These are phyloP conservation scores for Choanephora cucurbitarum DNA, from an alignment of 371 early-diverging fungal species.

Conservation along the genomic window DNA sequence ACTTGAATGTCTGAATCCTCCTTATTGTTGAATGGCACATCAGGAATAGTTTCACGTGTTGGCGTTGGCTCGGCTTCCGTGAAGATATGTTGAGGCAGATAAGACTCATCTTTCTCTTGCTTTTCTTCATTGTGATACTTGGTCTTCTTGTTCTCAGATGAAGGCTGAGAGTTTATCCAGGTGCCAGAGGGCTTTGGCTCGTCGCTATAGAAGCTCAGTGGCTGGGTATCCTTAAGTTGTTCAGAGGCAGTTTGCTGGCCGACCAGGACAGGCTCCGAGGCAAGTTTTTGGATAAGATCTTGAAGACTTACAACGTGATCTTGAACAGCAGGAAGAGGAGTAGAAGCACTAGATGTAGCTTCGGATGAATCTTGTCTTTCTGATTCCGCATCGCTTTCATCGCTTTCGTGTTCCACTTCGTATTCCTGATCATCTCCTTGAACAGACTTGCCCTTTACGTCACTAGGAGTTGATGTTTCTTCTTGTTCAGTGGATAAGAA, in stretches of 20 bases:
- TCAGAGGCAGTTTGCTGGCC: slow-evolving; percentile 5
- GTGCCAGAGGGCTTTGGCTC: slow-evolving; percentile 19
- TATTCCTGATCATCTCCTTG: too few species aligned
- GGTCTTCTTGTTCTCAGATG: background rate
- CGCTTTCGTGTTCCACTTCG: background rate
- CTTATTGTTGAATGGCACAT: slow-evolving; percentile 8
- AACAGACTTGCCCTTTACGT: too few species aligned
- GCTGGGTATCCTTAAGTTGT: background rate
- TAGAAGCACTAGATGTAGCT: background rate
- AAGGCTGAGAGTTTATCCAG: slow-evolving; percentile 5
- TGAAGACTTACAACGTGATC: slow-evolving; percentile 23
- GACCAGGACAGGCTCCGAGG: slow-evolving; percentile 22
- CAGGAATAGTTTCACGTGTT: slow-evolving; percentile 13
- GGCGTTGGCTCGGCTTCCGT: slow-evolving; percentile 36
- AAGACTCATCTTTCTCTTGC: background rate
- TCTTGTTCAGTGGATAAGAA: slow-evolving; percentile 10
- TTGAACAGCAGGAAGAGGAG: slow-evolving; percentile 16
- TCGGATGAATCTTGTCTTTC: background rate
- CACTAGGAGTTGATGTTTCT: background rate
- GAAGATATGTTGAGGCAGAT: slow-evolving; percentile 24
- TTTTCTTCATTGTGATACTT: background rate
- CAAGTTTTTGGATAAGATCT: slow-evolving; percentile 18
- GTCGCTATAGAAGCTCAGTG: slow-evolving; percentile 7
- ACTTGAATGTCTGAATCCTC: background rate
- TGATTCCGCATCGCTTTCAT: background rate